Evolutionary conservation across 805 yeast genomes (phyloP).

Genomic region (Yamadazyma insecticola): DNA sequence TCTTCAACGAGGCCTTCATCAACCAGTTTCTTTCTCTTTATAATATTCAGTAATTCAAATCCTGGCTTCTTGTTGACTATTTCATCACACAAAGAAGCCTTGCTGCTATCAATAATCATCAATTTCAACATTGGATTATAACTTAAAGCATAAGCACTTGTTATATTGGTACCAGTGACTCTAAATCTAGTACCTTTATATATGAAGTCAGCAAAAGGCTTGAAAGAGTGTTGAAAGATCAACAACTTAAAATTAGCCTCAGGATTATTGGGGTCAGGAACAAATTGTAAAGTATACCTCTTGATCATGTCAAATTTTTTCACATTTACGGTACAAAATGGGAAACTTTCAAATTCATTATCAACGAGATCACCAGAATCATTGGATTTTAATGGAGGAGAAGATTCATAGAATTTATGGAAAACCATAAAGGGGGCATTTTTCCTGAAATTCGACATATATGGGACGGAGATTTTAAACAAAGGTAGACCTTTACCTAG

Average conservation of each 20-base stretch:
- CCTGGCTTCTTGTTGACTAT: constrained; percentile 26
- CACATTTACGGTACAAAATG: constrained; percentile 27
- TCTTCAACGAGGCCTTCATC: no score
- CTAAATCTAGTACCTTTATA: constrained; percentile 35
- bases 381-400: constrained; percentile 12
- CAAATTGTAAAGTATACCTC: constrained; percentile 27
- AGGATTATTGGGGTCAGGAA: constrained; percentile 10
- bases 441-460: constrained; percentile 31
- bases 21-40: constrained; percentile 6
- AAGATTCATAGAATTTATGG: constrained; percentile 26
- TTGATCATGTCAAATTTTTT: constrained; percentile 23
- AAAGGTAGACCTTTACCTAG: constrained; percentile 35
- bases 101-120: constrained; percentile 27
- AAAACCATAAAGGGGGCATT: constrained; percentile 31
- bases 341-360: constrained; percentile 26
- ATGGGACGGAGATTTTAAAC: constrained; percentile 31
- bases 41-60: constrained; percentile 13
- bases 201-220: constrained; percentile 36
- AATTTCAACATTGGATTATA: constrained; percentile 32
- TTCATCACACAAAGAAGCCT: constrained; percentile 32
- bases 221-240: constrained; percentile 30
- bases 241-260: constrained; percentile 19
- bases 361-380: constrained; percentile 14
- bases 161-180: constrained; percentile 31
- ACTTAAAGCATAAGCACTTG: constrained; percentile 22